phyloP scores from a whole-genome alignment of 192 early-diverging fungal genomes.

The Coemansia sp. region DNA sequence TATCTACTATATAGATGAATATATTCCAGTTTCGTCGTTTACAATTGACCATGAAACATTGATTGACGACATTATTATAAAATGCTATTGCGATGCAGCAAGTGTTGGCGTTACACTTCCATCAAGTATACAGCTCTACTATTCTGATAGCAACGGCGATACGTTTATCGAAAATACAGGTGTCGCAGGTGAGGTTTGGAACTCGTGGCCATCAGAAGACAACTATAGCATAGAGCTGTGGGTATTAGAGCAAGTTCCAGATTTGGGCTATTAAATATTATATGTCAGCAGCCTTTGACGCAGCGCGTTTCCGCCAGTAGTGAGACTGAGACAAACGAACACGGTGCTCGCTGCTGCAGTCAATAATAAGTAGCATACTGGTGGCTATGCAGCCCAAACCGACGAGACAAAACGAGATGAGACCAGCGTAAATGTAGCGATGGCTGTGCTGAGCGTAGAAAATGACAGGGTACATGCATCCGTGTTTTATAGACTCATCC shows the following conservation, averaged over 20 bases:
- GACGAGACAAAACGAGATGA: conserved; percentile 31
- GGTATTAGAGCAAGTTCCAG: too few species aligned
- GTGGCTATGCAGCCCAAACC: conserved; percentile 23
- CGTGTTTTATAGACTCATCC: conserved; percentile 15
- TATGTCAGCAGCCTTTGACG: conserved; percentile 14
- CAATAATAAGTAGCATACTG: conserved; percentile 23
- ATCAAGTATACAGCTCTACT: not conserved
- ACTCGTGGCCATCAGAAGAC: not conserved
- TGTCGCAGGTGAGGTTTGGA: not conserved
- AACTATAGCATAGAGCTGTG: too few species aligned
- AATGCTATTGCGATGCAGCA: not conserved
- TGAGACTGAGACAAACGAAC: conserved; percentile 20
- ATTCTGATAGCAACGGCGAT: not conserved
- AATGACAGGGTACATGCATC: conserved; percentile 37
- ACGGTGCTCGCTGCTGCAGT: conserved; percentile 25
- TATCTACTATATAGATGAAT: not conserved
- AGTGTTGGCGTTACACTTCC: not conserved
- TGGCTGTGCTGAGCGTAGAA: conserved; percentile 32
- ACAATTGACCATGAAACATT: not conserved
- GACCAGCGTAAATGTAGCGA: conserved; percentile 38
- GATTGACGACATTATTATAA: not conserved
- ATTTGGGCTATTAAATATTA: not conserved
- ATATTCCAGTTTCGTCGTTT: not conserved
- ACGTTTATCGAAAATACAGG: not conserved
- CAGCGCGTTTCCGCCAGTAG: conserved; percentile 22